A percentile compares a stretch with the other conserved stretches of the same genome.
phyloP scores from a whole-genome alignment of 140 eudicot genomes.

The Senecio squalidus region DNA sequence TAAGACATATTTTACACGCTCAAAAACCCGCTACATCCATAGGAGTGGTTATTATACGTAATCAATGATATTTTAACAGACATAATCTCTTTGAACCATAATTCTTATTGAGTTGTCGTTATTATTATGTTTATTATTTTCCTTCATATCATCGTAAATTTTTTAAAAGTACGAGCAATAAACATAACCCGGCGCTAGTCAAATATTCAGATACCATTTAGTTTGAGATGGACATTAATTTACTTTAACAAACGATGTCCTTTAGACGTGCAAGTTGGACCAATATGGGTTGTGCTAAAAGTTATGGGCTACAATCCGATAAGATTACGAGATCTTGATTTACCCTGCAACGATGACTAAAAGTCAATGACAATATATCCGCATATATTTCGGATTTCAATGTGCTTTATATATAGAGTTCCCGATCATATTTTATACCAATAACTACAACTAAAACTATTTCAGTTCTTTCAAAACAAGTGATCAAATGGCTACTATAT shows the following conservation, averaged over 20 bases:
- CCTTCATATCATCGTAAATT: too few relatives aligned
- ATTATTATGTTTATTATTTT: too few relatives aligned
- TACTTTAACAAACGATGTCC: constrained; percentile 15
- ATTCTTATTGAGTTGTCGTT: too few relatives aligned
- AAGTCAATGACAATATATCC: constrained; percentile 20
- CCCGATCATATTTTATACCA: constrained; percentile 17
- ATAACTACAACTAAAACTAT: constrained; percentile 8
- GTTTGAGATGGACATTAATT: background rate
- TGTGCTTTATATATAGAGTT: constrained; percentile 18
- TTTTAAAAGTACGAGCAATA: too few relatives aligned
- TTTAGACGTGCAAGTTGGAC: constrained; percentile 21
- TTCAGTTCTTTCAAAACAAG: constrained; percentile 1
- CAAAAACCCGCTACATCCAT: too few relatives aligned
- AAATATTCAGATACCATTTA: background rate
- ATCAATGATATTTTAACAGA: too few relatives aligned
- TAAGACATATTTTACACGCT: too few relatives aligned
- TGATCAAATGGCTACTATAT: constrained; percentile 38
- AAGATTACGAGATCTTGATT: constrained; percentile 32
- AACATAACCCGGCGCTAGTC: too few relatives aligned
- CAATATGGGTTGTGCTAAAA: constrained; percentile 12
- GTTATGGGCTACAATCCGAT: constrained; percentile 30
- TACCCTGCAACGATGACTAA: constrained; percentile 10
- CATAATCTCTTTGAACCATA: too few relatives aligned
- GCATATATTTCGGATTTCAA: constrained; percentile 1
- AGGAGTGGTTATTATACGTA: too few relatives aligned